These are phyloP conservation scores for Rhodotorula babjevae DNA, from an alignment of 768 basidiomycete species.

Conservation along the genomic window DNA sequence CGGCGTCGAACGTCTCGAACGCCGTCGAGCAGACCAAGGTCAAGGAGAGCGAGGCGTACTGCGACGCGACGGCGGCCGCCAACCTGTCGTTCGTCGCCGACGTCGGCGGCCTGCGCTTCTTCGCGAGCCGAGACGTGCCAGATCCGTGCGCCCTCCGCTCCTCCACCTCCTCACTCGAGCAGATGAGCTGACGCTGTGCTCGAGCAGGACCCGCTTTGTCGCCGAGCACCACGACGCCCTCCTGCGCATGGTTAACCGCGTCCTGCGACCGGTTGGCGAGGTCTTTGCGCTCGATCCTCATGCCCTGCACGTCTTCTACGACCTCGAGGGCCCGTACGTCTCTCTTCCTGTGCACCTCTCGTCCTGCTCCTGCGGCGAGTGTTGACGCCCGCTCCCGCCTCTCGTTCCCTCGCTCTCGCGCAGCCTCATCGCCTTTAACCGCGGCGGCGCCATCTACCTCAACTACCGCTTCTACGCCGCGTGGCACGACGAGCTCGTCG, in stretches of 20 bases:
- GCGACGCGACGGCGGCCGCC: conserved; percentile 37
- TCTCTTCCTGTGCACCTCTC: no score
- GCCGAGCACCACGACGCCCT: conserved; percentile 50
- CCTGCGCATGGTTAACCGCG: conserved; percentile 60
- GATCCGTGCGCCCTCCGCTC: conserved; percentile 12
- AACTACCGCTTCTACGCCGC: conserved; percentile 63
- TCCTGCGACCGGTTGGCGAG: conserved; percentile 61
- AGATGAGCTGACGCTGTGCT: background rate
- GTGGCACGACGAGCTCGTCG: conserved; percentile 61
- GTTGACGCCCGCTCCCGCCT: no score
- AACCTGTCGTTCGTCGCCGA: conserved; percentile 36
- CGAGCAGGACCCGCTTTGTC: conserved; percentile 42
- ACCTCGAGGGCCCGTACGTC: conserved; percentile 59
- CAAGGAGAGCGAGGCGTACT: conserved; percentile 46
- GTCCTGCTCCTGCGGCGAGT: no score
- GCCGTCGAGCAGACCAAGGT: conserved; percentile 46
- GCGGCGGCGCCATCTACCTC: conserved; percentile 78
- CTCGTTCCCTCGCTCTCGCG: no score
- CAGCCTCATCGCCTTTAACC: conserved; percentile 80
- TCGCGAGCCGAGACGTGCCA: conserved; percentile 24
- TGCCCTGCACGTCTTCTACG: conserved; percentile 81
- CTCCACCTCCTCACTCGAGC: no score
- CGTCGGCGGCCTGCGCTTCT: conserved; percentile 39
- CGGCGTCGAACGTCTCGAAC: conserved; percentile 45
- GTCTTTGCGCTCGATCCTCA: conserved; percentile 70